phyloP scores from a whole-genome alignment of 2,329 filamentous ascomycete species.

The Fusarium beomiforme region DNA sequence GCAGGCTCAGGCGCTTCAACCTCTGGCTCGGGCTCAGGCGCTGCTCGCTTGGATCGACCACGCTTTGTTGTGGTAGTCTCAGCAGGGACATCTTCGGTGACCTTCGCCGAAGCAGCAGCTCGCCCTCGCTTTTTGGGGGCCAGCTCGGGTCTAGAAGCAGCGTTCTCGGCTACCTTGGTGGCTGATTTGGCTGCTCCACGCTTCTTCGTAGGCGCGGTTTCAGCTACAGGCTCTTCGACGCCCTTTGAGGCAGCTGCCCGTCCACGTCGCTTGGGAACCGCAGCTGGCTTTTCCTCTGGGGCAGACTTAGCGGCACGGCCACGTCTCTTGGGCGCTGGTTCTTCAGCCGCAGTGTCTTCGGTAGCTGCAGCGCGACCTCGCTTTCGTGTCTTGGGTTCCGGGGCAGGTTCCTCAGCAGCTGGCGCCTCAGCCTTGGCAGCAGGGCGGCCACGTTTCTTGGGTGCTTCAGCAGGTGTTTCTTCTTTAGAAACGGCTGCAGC shows the following conservation, averaged over 20 bases:
- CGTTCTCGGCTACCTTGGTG: conserved; percentile 3
- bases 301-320: conserved; percentile 17
- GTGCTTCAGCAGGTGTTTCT: neutral
- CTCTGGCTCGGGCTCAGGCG: conserved; percentile 12
- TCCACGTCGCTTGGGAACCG: conserved; percentile 14
- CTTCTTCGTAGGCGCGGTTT: conserved; percentile 20
- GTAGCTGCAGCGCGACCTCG: conserved; percentile 23
- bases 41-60: conserved; percentile 30
- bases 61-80: conserved; percentile 30
- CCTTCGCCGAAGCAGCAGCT: neutral
- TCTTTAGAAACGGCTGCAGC: conserved; percentile 13
- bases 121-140: conserved; percentile 26
- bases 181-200: conserved; percentile 11
- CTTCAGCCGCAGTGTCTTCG: neutral
- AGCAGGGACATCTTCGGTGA: neutral
- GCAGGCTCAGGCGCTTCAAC: conserved; percentile 23
- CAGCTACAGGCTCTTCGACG: neutral
- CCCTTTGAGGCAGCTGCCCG: conserved; percentile 11
- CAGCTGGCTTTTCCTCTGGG: neutral
- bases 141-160: conserved; percentile 3
- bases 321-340: conserved; percentile 22
- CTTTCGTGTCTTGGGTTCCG: conserved; percentile 28
- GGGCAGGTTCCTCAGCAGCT: neutral
- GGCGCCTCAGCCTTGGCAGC: conserved; percentile 9
- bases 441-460: conserved; percentile 39